Percentiles rank a stretch among this genome's conserved stretches.
Evolutionary conservation across 768 basidiomycete species (phyloP).

Genomic region (Chalciporus sphaerocephalus): DNA sequence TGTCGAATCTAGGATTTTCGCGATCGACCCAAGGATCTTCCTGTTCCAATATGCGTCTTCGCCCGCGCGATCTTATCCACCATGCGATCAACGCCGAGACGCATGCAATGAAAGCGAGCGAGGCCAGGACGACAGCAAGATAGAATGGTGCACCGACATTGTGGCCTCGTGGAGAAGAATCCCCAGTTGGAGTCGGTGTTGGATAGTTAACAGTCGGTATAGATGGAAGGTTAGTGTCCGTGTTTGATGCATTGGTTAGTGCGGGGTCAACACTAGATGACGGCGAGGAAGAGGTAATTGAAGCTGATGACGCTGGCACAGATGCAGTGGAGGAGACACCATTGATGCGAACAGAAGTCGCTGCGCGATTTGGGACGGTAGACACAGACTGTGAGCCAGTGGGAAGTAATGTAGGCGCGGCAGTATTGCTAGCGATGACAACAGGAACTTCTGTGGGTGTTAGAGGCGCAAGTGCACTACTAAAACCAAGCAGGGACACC

Average conservation of each 20-base stretch:
- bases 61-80: conserved; percentile 41
- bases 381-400: conserved; percentile 4
- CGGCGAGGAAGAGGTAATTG: not conserved
- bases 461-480: conserved; percentile 1
- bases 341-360: conserved; percentile 10
- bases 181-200: conserved; percentile 22
- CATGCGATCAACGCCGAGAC: conserved; percentile 47
- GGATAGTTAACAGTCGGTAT: conserved; percentile 23
- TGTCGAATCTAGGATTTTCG: conserved; percentile 4
- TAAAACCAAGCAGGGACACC: conserved; percentile 24
- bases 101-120: conserved; percentile 42
- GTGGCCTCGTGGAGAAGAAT: conserved; percentile 16
- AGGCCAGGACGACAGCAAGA: conserved; percentile 46
- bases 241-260: conserved; percentile 6
- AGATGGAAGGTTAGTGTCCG: conserved; percentile 20
- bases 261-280: conserved; percentile 8
- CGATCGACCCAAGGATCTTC: conserved; percentile 34
- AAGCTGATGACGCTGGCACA: not conserved
- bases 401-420: not conserved
- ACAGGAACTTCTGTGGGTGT: conserved; percentile 1
- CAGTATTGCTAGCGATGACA: conserved; percentile 1
- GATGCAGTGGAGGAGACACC: conserved; percentile 1
- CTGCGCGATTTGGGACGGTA: conserved; percentile 18
- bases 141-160: conserved; percentile 42
- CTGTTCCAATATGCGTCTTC: conserved; percentile 32